Evolutionary conservation across 441 rosid genomes (phyloP).

Genomic region (Brassica hybrid): DNA sequence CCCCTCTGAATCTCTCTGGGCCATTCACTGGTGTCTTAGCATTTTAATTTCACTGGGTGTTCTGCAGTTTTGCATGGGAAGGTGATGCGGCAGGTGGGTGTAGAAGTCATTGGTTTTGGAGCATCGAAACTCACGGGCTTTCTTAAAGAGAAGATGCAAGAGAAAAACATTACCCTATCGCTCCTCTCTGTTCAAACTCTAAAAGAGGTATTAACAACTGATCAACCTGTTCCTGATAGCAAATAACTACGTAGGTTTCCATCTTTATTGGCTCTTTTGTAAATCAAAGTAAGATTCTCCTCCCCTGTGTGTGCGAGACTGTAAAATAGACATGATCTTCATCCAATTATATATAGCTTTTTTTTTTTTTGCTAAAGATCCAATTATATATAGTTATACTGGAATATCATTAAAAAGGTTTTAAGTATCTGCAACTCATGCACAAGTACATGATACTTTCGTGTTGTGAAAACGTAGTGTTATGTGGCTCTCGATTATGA

Average conservation of each 20-base stretch:
- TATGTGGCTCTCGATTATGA: conserved; percentile 88
- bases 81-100: conserved; percentile 89
- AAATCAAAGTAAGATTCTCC: neutral
- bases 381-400: neutral
- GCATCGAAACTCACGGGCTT: conserved; percentile 85
- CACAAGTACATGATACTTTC: conserved; percentile 29
- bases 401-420: neutral
- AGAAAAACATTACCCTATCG: conserved; percentile 68
- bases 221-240: conserved; percentile 15
- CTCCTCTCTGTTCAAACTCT: conserved; percentile 78
- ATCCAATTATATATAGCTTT: neutral
- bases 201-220: conserved; percentile 67
- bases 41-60: conserved; percentile 27
- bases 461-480: conserved; percentile 51
- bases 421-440: neutral
- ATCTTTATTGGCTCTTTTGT: neutral
- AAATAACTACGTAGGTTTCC: conserved; percentile 15
- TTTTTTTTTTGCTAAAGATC: neutral
- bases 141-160: conserved; percentile 83
- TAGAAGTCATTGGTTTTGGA: conserved; percentile 82
- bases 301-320: neutral
- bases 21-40: conserved; percentile 10
- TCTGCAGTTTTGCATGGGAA: conserved; percentile 82
- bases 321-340: neutral
- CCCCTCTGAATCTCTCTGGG: neutral